Evolutionary conservation across 1,284 basidiomycete species (phyloP).

Genomic region (Tilletia caries): DNA sequence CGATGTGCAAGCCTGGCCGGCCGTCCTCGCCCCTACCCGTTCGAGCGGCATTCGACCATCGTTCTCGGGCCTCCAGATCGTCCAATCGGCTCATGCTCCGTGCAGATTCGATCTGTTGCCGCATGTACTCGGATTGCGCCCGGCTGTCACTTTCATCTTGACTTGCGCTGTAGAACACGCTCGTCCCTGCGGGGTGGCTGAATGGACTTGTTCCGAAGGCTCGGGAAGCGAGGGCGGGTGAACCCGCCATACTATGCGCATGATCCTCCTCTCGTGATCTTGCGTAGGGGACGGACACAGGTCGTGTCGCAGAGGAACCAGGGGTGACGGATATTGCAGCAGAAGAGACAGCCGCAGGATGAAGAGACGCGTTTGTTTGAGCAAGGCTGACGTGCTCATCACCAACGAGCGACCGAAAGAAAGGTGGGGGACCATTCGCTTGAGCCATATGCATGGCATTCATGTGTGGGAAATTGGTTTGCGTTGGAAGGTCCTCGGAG

Average conservation of each 20-base stretch:
- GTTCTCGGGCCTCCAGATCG: conserved; percentile 16
- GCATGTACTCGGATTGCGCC: conserved; percentile 19
- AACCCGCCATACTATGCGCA: conserved; percentile 58
- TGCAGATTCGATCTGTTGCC: conserved; percentile 19
- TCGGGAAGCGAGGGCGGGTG: conserved; percentile 19
- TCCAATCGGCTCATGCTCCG: conserved; percentile 30
- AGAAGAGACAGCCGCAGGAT: background rate
- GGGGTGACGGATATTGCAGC: background rate
- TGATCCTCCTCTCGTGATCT: background rate
- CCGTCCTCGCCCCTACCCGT: conserved; percentile 25
- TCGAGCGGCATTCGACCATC: background rate
- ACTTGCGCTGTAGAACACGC: conserved; percentile 45
- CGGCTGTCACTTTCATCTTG: conserved; percentile 28
- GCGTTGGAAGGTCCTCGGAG: conserved; percentile 25
- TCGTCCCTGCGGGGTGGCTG: conserved; percentile 44
- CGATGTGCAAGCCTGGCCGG: conserved; percentile 21
- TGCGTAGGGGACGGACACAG: conserved; percentile 56
- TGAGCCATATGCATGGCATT: conserved; percentile 25
- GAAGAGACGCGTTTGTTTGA: background rate
- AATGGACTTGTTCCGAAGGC: conserved; percentile 51
- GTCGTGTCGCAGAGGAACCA: background rate
- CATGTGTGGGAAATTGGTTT: conserved; percentile 20
- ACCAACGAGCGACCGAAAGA: background rate
- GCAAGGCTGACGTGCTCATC: background rate
- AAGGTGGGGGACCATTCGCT: conserved; percentile 23